phyloP scores from a whole-genome alignment of 768 basidiomycete species.

The Rhodotorula taiwanensis region DNA sequence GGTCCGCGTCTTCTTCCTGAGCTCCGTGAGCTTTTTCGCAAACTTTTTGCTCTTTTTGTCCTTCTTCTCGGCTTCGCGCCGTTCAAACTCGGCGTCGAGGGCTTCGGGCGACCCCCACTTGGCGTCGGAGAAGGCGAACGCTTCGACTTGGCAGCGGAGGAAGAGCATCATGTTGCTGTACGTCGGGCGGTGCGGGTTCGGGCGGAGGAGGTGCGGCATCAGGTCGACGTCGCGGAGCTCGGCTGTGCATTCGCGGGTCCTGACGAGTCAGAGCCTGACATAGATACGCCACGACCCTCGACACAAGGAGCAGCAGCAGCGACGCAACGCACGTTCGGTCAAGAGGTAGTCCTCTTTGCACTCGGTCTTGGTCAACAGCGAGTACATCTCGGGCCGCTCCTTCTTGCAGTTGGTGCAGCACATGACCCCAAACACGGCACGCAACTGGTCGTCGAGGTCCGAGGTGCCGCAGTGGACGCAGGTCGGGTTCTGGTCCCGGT shows the following conservation, averaged over 20 bases:
- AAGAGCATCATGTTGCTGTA: constrained; percentile 99
- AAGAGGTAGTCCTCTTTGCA: constrained; percentile 97
- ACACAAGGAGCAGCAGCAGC: not conserved
- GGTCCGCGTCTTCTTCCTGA: constrained; percentile 76
- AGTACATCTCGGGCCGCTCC: constrained; percentile 82
- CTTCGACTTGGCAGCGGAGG: constrained; percentile 86
- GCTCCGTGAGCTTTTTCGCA: constrained; percentile 75
- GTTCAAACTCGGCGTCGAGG: constrained; percentile 78
- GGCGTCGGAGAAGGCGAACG: constrained; percentile 73
- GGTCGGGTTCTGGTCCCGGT: constrained; percentile 66
- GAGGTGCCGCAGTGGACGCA: constrained; percentile 80
- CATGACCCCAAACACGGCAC: constrained; percentile 71
- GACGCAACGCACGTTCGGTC: constrained; percentile 64
- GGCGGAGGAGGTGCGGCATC: constrained; percentile 85
- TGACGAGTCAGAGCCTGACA: too few species aligned
- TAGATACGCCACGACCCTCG: not conserved
- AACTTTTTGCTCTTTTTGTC: constrained; percentile 91
- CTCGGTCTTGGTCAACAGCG: constrained; percentile 93
- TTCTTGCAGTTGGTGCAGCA: constrained; percentile 90
- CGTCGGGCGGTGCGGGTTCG: constrained; percentile 89
- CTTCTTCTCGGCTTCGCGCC: constrained; percentile 70
- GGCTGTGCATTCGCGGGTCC: constrained; percentile 51
- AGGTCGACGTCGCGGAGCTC: constrained; percentile 87
- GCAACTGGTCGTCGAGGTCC: constrained; percentile 76
- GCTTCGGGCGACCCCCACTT: constrained; percentile 96